Evolutionary conservation across 129 eudicot species (phyloP).

Genomic region (Lactuca sativa): DNA sequence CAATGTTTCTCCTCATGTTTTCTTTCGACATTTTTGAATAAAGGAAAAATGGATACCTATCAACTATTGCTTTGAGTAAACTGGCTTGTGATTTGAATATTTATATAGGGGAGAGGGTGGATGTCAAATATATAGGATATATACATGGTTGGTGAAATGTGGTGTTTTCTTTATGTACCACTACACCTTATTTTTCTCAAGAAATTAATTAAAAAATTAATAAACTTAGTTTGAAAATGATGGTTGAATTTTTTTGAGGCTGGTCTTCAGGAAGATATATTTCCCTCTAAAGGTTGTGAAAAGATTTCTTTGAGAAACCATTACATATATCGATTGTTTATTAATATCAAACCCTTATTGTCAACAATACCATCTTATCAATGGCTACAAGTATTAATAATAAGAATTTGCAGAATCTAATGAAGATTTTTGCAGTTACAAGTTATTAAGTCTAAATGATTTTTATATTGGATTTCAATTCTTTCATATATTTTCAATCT

Average conservation of each 20-base stretch:
- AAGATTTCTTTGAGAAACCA: no score
- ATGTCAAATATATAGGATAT: slow-evolving; percentile 11
- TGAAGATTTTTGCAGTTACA: background rate
- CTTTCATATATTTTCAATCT: background rate
- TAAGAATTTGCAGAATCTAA: background rate
- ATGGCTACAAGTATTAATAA: background rate
- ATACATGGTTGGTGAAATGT: slow-evolving; percentile 60
- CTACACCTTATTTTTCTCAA: slow-evolving; percentile 44
- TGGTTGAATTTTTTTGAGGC: slow-evolving; percentile 25
- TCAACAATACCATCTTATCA: background rate
- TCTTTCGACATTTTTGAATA: slow-evolving; percentile 60
- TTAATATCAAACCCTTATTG: background rate
- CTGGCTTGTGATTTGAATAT: slow-evolving; percentile 23
- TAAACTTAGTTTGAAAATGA: slow-evolving; percentile 49
- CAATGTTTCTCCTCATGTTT: slow-evolving; percentile 42
- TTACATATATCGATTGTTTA: background rate
- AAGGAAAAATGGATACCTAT: slow-evolving; percentile 15
- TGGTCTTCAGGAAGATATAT: slow-evolving; percentile 1
- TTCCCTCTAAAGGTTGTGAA: background rate
- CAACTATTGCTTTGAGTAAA: slow-evolving; percentile 18
- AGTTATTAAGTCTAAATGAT: background rate
- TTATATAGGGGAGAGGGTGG: slow-evolving; percentile 40
- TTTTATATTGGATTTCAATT: background rate
- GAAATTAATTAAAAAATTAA: slow-evolving; percentile 38
- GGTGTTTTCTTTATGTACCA: slow-evolving; percentile 40